These are phyloP conservation scores for Dothideomycetidae sp. DNA, from an alignment of 2,329 filamentous ascomycete genomes.

Conservation along the genomic window DNA sequence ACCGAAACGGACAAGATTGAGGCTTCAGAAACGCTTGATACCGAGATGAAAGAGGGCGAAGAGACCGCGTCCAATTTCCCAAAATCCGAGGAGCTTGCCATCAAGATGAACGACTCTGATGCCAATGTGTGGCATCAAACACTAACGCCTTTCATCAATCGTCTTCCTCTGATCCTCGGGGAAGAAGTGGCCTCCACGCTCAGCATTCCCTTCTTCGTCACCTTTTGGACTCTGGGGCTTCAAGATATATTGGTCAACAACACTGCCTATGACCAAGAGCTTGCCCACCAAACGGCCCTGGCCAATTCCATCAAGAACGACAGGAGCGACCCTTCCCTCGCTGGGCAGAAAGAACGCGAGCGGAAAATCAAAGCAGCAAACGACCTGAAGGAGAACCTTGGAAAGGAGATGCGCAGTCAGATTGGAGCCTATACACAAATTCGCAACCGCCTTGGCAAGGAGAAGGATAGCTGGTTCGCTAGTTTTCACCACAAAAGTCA, in stretches of 20 bases:
- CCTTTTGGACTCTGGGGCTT: constrained; percentile 82
- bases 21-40: constrained; percentile 17
- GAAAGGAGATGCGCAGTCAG: constrained; percentile 59
- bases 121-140: constrained; percentile 45
- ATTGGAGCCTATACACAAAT: constrained; percentile 53
- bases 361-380: constrained; percentile 55
- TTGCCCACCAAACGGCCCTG: constrained; percentile 52
- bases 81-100: constrained; percentile 15
- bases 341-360: constrained; percentile 52
- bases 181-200: constrained; percentile 53
- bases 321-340: constrained; percentile 55
- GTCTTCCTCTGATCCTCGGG: constrained; percentile 48
- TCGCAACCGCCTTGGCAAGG: constrained; percentile 54
- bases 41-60: constrained; percentile 28
- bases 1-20: constrained; percentile 14
- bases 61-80: constrained; percentile 10
- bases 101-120: constrained; percentile 6
- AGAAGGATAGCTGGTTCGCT: constrained; percentile 67
- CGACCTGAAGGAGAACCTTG: constrained; percentile 53
- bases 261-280: constrained; percentile 64
- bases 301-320: constrained; percentile 54
- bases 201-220: constrained; percentile 68
- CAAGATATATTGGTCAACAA: constrained; percentile 67
- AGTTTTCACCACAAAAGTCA: constrained; percentile 49
- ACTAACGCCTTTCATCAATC: constrained; percentile 58